A percentile compares a stretch with the other conserved stretches of the same genome.
These are phyloP conservation scores for Fusarium coicis DNA, from an alignment of 2,329 filamentous ascomycete genomes.

Conservation along the genomic window DNA sequence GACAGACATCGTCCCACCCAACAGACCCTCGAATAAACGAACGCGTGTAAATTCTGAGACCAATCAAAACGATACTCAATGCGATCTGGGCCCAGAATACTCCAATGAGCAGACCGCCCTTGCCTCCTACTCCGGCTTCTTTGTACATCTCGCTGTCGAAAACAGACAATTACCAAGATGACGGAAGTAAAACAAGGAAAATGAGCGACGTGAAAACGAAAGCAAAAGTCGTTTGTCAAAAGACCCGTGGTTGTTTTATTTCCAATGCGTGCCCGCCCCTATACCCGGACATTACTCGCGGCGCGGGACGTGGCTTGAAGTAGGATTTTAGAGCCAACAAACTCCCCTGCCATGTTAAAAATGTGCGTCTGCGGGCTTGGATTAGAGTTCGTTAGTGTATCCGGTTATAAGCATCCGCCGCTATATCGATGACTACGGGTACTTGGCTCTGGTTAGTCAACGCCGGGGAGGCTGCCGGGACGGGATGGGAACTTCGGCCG, in stretches of 20 bases:
- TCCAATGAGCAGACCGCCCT: background rate
- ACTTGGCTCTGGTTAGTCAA: background rate
- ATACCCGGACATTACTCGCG: background rate
- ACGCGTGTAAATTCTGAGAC: background rate
- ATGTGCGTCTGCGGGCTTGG: background rate
- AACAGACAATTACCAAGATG: background rate
- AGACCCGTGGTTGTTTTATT: background rate
- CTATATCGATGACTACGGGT: background rate
- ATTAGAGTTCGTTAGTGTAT: background rate
- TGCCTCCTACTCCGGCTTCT: background rate
- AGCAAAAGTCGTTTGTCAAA: background rate
- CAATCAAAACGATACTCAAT: background rate
- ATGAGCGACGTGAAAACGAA: background rate
- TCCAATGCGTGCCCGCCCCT: background rate
- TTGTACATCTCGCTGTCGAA: background rate
- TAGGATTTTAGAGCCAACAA: background rate
- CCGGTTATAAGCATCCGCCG: background rate
- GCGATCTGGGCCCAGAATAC: background rate
- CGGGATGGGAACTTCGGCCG: background rate
- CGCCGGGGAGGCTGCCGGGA: background rate
- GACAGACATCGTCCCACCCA: background rate
- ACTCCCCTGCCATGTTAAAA: background rate
- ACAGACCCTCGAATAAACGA: background rate
- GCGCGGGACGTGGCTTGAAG: background rate
- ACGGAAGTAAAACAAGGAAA: background rate